Base-by-base conservation (phyloP, 2,329 filamentous ascomycete genomes). In the Chaetomium sp. region DNA sequence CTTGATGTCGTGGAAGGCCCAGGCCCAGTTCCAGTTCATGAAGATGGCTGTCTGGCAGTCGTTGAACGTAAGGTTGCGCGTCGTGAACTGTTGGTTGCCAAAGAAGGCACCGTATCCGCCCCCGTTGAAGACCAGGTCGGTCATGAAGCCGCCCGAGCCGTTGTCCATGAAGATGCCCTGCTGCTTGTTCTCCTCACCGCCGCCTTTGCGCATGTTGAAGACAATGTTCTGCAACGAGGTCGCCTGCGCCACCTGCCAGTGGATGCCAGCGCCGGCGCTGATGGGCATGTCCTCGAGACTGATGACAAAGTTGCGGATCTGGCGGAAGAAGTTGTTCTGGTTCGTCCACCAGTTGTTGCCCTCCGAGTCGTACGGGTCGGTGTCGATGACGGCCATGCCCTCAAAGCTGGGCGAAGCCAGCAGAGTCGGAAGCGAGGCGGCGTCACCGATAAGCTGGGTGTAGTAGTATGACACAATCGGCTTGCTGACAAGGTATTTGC, bases 1-100 rank as follows among this genome's bases (percentile, higher is more conserved):
- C 46, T 74, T 79, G 40, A 95, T 64, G 38, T 82, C 87, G 68
- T 92, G 89, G 72, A 94, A 82, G 45, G 86, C 84, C 86, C 88
- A 95, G 14, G 84, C 77, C 90, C 90, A 95, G 74, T 92, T 89
- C 90, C 90, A 95, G 76, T 91, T 91, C 84, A 94, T 87, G 73
- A 82, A 89, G 61, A 95, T 84, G 59, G 88, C 90, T 1, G 89
- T 95, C 67, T 89, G 80, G 76, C 88, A 91, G 70, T 81, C 79
- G 69, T 88, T 89, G 79, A 95, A 95, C 38, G 80, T 87, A 68
- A 94, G 67, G 72, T 95, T 94, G 62, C 89, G 86, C 34, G 85
- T 86, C 41, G 89, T 92, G 72, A 92, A 94, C 72, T 95, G 90
- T 73, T 95, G 90, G 72, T 85, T 91, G 49, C 90, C 90, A 33